Evolutionary conservation across 306 rosid genomes (phyloP).

Genomic region (Dryas drummondii): DNA sequence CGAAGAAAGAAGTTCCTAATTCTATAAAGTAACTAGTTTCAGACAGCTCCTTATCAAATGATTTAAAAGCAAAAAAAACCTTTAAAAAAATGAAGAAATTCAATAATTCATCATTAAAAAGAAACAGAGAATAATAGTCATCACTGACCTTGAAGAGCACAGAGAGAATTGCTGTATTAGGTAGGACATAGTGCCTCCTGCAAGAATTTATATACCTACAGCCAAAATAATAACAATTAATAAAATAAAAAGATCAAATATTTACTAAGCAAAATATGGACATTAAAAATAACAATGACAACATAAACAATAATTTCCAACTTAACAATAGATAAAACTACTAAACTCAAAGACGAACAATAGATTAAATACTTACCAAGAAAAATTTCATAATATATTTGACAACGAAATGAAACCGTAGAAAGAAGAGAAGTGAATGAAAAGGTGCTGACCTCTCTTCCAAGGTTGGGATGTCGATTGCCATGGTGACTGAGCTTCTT

Average conservation of each 20-base stretch:
- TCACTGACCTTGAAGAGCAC: conserved; percentile 60
- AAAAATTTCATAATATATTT: not conserved
- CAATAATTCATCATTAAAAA: not conserved
- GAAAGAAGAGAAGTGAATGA: not conserved
- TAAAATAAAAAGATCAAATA: not conserved
- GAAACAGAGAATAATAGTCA: not conserved
- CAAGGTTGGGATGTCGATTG: conserved; percentile 42
- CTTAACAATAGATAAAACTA: not conserved
- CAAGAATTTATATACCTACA: conserved; percentile 69
- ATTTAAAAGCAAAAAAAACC: not conserved
- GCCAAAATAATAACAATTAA: conserved; percentile 13
- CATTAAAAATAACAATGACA: not conserved
- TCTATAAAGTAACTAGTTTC: not conserved
- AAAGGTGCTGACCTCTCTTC: conserved; percentile 45
- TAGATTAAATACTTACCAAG: too few species aligned
- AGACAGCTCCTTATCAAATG: not conserved
- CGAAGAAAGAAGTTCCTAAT: not conserved
- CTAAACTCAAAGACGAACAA: not conserved
- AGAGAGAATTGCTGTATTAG: conserved; percentile 56
- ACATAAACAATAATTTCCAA: not conserved
- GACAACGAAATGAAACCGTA: not conserved
- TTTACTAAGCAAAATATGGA: not conserved
- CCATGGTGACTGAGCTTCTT: conserved; percentile 46
- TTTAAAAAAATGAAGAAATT: not conserved
- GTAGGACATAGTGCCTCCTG: conserved; percentile 55